Conservation (phyloP, 2,329 filamentous ascomycete species). For the Arthrocladium fulminans region DNA sequence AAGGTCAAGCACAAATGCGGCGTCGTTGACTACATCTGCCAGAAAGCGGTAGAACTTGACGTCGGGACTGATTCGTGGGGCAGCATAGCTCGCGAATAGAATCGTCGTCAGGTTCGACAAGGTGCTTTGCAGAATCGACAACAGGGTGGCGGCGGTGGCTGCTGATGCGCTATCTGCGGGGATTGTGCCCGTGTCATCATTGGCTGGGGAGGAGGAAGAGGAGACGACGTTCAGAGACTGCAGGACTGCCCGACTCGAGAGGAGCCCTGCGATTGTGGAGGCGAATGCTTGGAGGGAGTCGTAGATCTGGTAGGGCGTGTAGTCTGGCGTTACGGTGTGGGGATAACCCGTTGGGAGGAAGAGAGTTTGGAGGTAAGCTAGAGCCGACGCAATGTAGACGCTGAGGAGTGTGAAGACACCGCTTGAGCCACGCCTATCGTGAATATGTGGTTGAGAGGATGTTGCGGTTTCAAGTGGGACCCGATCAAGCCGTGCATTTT, state of each 20-base stretch:
- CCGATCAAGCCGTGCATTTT: not conserved
- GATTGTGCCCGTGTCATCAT: slow-evolving; percentile 8
- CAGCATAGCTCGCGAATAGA: slow-evolving; percentile 71
- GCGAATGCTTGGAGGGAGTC: slow-evolving; percentile 80
- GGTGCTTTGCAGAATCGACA: slow-evolving; percentile 74
- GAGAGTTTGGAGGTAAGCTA: slow-evolving; percentile 31
- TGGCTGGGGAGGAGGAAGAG: slow-evolving; percentile 54
- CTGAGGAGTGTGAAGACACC: too few relatives aligned
- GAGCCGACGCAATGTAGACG: not conserved
- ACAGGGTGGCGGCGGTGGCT: slow-evolving; percentile 69
- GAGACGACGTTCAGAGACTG: slow-evolving; percentile 70
- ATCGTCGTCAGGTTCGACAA: slow-evolving; percentile 78
- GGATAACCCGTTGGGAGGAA: slow-evolving; percentile 86
- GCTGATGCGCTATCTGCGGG: slow-evolving; percentile 32
- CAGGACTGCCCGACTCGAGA: slow-evolving; percentile 74
- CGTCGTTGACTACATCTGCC: slow-evolving; percentile 81
- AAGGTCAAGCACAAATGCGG: slow-evolving; percentile 76
- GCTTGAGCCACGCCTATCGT: too few relatives aligned
- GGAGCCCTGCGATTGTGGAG: slow-evolving; percentile 67
- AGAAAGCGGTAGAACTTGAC: slow-evolving; percentile 83
- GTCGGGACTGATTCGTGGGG: slow-evolving; percentile 76
- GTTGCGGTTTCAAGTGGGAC: not conserved
- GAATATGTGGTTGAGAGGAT: not conserved
- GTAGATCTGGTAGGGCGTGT: slow-evolving; percentile 35
- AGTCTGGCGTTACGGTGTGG: slow-evolving; percentile 75